phyloP scores from a whole-genome alignment of 495 filamentous ascomycete genomes.

The Penicillium nucicola region DNA sequence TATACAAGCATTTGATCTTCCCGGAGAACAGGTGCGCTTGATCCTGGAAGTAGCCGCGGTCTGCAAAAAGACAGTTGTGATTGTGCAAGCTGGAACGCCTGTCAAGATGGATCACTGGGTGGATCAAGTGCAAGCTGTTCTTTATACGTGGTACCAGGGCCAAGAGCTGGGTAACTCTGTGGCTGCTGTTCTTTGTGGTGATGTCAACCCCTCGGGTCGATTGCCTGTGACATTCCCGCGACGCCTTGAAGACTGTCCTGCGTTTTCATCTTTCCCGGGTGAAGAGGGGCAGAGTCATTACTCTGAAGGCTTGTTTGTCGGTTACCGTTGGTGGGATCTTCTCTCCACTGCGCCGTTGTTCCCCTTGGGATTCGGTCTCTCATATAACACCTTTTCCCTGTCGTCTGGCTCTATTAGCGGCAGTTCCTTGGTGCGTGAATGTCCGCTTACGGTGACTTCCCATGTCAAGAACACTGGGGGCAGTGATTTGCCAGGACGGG shows the following conservation, averaged over 20 bases:
- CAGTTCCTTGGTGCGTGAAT: no score
- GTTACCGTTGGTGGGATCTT: conserved; percentile 71
- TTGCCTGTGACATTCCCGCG: conserved; percentile 56
- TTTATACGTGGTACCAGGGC: conserved; percentile 63
- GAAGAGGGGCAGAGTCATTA: conserved; percentile 43
- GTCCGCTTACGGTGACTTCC: no score
- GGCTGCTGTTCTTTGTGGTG: conserved; percentile 54
- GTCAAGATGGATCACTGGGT: conserved; percentile 69
- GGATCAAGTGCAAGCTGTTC: conserved; percentile 55
- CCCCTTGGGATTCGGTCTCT: conserved; percentile 71
- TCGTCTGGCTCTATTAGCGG: background rate
- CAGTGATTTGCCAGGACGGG: no score
- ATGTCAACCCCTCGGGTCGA: conserved; percentile 47
- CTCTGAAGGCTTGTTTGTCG: conserved; percentile 63
- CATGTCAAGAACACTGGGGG: no score
- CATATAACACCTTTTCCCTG: conserved; percentile 62
- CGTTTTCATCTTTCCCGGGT: conserved; percentile 62
- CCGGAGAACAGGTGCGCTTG: background rate
- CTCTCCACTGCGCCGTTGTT: conserved; percentile 57
- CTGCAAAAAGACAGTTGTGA: background rate
- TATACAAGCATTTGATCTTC: background rate
- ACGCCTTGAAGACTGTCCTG: conserved; percentile 57
- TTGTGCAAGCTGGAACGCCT: background rate
- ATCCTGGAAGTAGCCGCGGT: background rate
- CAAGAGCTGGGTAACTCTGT: conserved; percentile 54